Evolutionary conservation across 345 rosid genomes (phyloP), one percentile per base, ranked within the genome.

Genomic region (Anacardium occidentale): DNA sequence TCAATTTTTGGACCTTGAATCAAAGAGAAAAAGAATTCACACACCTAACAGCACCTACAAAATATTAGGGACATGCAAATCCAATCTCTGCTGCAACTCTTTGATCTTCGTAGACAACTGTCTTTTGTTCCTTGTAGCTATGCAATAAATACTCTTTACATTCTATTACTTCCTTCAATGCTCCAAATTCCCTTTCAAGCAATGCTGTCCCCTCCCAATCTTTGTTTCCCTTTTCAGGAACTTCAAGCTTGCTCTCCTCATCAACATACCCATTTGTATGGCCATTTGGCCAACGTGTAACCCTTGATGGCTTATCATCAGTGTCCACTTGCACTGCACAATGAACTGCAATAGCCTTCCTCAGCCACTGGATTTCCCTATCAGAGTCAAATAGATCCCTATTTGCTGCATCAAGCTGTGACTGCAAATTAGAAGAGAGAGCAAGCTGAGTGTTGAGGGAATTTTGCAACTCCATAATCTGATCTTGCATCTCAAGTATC

Each of bases 401-500:
- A 76, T 89, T 91, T 9, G 87, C 83, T 24, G 93, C 76, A 50
- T 95, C 96, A 29, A 95, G 77, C 74, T 88, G 99, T 62, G 93
- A 71, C 74, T 88, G 98, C 81, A 91, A 70, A 74, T 88, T 88
- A 57, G 84, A 82, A 22, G 96, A 86, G 69, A 85, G 90, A n/a
- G 84, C 81, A 73, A 86, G 62, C 78, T 92, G 96, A 50, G 89
- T 66, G 70, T 72, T 86, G 8, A 86, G 80, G 6, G 97, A 91
- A 78, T 80, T 95, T 81, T 87, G 92, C 71, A 87, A 66, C 77
- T 87, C 97, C 52, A 73, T 22, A 13, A 91, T 87, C 84, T 92
- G 99, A 70, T 92, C 99, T 78, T 95, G 98, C 99, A 95, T 95
- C 85, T 92, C 99, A 54, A 95, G 76, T 62, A 89, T 78, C 99